phyloP scores from a whole-genome alignment of 1,284 basidiomycete species.

The Earliella scabrosa region DNA sequence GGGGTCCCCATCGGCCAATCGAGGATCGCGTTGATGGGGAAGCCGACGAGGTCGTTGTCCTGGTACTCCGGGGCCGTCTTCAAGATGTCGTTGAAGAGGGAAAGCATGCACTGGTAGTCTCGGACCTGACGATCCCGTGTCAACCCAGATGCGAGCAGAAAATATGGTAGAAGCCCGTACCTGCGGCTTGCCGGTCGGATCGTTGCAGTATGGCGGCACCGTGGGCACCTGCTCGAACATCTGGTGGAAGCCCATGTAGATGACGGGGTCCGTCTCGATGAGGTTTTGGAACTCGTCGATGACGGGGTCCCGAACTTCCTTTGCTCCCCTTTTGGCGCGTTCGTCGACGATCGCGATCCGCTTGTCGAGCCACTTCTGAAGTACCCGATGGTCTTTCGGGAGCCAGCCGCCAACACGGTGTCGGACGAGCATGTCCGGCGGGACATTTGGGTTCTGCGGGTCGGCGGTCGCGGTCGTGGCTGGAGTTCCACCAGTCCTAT shows the following conservation, averaged over 20 bases:
- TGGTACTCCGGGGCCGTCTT: slow-evolving; percentile 43
- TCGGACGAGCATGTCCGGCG: background rate
- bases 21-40: slow-evolving; percentile 49
- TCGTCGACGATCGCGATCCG: slow-evolving; percentile 16
- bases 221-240: slow-evolving; percentile 40
- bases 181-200: slow-evolving; percentile 14
- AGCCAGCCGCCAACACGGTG: slow-evolving; percentile 23
- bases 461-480: too few species aligned
- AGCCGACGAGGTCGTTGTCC: slow-evolving; percentile 41
- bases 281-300: slow-evolving; percentile 41
- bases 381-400: slow-evolving; percentile 9
- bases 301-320: slow-evolving; percentile 27
- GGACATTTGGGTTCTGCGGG: too few species aligned
- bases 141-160: background rate
- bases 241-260: slow-evolving; percentile 43
- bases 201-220: slow-evolving; percentile 13
- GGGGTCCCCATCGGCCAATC: slow-evolving; percentile 53
- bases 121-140: slow-evolving; percentile 34
- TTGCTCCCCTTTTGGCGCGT: background rate
- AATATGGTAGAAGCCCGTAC: background rate
- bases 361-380: slow-evolving; percentile 14
- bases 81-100: slow-evolving; percentile 47
- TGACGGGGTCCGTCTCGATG: slow-evolving; percentile 41
- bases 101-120: slow-evolving; percentile 49
- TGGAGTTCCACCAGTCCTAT: too few species aligned